Conservation (phyloP, 202 grass and related monocot genomes). For the Tripidium arundinaceum region DNA sequence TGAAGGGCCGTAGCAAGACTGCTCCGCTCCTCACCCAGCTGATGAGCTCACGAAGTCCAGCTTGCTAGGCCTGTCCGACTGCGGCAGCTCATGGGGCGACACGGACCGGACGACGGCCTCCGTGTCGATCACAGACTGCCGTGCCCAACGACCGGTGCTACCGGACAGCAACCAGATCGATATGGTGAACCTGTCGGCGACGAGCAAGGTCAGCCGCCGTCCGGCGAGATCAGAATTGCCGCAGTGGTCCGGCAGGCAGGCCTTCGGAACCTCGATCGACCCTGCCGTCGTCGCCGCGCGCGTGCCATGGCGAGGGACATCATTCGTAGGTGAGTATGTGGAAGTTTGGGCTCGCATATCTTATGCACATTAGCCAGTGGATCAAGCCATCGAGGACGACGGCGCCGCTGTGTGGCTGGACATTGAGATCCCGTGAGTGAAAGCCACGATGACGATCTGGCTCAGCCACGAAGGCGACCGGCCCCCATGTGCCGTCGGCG, state of each 20-base stretch:
- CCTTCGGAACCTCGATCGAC: neutral
- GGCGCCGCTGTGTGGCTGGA: neutral
- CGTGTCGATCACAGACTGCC: neutral
- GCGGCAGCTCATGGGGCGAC: too few species aligned
- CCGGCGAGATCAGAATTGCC: neutral
- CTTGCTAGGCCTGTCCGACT: too few species aligned
- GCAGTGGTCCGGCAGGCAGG: too few species aligned
- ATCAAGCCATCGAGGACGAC: neutral
- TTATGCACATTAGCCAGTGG: neutral
- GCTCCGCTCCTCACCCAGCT: neutral
- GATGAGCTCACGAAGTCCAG: neutral
- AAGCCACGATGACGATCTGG: too few species aligned
- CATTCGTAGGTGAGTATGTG: neutral
- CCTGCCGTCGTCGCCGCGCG: neutral
- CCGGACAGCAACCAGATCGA: neutral
- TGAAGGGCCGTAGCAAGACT: neutral
- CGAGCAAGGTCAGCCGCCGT: neutral
- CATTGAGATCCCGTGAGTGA: too few species aligned
- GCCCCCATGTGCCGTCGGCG: too few species aligned
- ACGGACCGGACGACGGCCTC: accelerated
- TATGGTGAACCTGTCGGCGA: neutral
- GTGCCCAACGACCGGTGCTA: neutral
- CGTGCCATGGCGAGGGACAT: neutral
- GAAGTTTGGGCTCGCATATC: neutral
- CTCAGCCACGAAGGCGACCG: too few species aligned